Base-by-base conservation (phyloP, 2,329 filamentous ascomycete species). In the Nothophaeocryptopus gaeumannii region DNA sequence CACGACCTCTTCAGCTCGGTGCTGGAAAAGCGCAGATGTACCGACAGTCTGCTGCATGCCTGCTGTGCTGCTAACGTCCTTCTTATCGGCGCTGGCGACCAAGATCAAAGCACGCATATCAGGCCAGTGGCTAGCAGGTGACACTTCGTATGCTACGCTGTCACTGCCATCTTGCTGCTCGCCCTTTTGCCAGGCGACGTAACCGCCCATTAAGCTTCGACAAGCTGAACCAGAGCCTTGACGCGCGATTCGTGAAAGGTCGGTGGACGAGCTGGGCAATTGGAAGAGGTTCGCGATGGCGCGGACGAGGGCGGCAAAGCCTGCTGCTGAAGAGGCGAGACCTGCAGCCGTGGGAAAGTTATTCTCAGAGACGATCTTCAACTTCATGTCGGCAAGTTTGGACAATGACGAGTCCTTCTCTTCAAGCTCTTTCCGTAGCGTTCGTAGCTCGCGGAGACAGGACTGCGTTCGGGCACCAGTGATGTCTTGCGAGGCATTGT, bases 311-410 rank as follows among this genome's bases (percentile, higher is more conserved):
- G 82, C 81, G 32, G 82, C 82, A 60, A 85, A 83, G 16, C 82
- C 82, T n/a, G 82, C 81, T n/a, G 81, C 82, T 15, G 76, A 78
- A 59, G 76, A 78, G 35, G 81, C 81, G 26, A 99, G 83, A 5
- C 93, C 93, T 4, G 93, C 93, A 20, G 93, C 93, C 2, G 93
- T 99, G 56, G 93, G 93, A 79, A 99, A 99, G 80, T 99, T 99
- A 80, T 99, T 99, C 76, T 93, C 88, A 50, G 88, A 93, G 49
- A 96, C 90, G 59, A 99, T 85, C 62, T 85, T 87, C 54, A 99
- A 82, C 31, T 88, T 83, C 64, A 87, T 78, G 44, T 78, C 68
- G 9, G 89, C 88, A 50, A 99, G 83, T 70, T 88, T 89, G 37
- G 92, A 89, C n/a, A 96, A 80, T 15, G 82, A 83, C 0, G 83